phyloP scores from a whole-genome alignment of 805 yeast species.

The Soucietia sequanensis region DNA sequence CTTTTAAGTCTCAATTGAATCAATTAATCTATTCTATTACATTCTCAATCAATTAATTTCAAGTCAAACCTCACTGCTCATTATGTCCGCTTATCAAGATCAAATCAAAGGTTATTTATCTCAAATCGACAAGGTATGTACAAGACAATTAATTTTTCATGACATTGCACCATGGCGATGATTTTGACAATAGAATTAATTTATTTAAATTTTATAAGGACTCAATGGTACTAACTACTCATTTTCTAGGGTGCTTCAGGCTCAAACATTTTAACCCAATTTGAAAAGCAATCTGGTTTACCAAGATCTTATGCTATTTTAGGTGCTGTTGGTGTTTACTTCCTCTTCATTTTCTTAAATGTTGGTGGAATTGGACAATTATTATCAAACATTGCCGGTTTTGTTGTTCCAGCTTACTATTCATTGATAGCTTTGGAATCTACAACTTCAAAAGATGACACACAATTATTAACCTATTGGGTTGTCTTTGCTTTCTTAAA shows the following conservation, averaged over 20 bases:
- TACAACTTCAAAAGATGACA: slow-evolving; percentile 67
- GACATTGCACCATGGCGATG: no score
- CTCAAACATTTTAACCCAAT: slow-evolving; percentile 29
- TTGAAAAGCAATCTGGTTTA: slow-evolving; percentile 44
- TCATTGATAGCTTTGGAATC: slow-evolving; percentile 85
- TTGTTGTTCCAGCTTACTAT: slow-evolving; percentile 84
- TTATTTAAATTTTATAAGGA: background rate
- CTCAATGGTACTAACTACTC: slow-evolving; percentile 12
- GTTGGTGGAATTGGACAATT: slow-evolving; percentile 95
- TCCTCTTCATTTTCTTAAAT: slow-evolving; percentile 80
- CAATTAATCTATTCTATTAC: no score
- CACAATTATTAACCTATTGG: slow-evolving; percentile 92
- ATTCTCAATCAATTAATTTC: slow-evolving; percentile 1
- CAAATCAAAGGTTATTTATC: slow-evolving; percentile 49
- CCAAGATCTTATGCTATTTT: slow-evolving; percentile 87
- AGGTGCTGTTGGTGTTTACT: slow-evolving; percentile 63
- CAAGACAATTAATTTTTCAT: no score
- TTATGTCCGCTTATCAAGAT: slow-evolving; percentile 44
- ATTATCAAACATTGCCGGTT: slow-evolving; percentile 88
- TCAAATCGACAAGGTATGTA: slow-evolving; percentile 47
- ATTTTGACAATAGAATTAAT: no score
- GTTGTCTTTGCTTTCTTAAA: slow-evolving; percentile 93
- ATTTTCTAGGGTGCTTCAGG: slow-evolving; percentile 30
- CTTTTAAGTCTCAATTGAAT: no score
- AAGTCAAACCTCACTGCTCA: no score